Evolutionary conservation across 176 grass and related monocot species (phyloP).

Genomic region (Chrysopogon serrulatus): DNA sequence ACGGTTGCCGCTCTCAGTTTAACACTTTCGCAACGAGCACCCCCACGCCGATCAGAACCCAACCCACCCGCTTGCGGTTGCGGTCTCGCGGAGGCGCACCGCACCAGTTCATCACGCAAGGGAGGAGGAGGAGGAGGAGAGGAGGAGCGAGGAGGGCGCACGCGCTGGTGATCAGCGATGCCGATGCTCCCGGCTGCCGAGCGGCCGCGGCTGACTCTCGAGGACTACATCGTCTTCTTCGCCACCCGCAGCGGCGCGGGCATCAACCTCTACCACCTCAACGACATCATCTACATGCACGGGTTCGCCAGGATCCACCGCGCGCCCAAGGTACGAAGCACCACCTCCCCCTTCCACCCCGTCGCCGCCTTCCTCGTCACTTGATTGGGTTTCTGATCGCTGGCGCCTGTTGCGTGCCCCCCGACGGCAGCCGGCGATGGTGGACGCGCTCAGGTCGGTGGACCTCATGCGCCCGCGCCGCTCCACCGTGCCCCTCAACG

Average conservation of each 20-base stretch:
- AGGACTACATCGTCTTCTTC: constrained; percentile 76
- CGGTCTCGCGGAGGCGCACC: not conserved
- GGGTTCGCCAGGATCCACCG: constrained; percentile 41
- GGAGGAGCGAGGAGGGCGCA: too few species aligned
- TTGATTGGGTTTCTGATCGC: not conserved
- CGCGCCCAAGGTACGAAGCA: constrained; percentile 21
- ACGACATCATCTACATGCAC: constrained; percentile 61
- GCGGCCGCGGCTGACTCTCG: constrained; percentile 47
- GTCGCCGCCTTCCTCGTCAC: not conserved
- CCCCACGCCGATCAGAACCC: not conserved
- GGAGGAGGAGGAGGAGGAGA: too few species aligned
- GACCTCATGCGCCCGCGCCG: constrained; percentile 52
- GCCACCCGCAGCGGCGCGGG: constrained; percentile 22
- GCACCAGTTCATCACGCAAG: not conserved
- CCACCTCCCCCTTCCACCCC: not conserved
- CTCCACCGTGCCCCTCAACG: constrained; percentile 40
- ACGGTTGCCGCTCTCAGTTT: too few species aligned
- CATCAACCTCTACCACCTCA: constrained; percentile 41
- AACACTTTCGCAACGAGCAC: too few species aligned
- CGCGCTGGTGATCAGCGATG: not conserved
- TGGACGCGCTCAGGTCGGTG: constrained; percentile 42
- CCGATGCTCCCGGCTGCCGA: not conserved
- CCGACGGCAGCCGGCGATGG: constrained; percentile 32
- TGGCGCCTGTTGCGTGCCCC: not conserved
- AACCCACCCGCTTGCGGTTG: not conserved